phyloP scores from a whole-genome alignment of 352 stramenopile species.

The Globisporangium cylindrosporum region DNA sequence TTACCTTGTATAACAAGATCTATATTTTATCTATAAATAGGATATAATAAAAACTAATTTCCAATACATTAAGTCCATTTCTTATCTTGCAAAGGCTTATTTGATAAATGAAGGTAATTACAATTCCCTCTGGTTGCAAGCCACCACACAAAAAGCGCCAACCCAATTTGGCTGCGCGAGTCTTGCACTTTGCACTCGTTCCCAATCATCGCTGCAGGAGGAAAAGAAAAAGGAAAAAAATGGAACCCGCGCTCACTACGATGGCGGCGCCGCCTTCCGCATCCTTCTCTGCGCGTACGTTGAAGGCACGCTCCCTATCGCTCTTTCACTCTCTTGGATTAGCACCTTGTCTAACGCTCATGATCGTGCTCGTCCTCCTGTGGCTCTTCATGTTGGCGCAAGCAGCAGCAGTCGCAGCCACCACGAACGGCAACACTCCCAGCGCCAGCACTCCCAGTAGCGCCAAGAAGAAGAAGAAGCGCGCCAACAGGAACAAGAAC shows the following conservation, averaged over 20 bases:
- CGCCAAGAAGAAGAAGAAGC: slow-evolving; percentile 18
- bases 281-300: not conserved
- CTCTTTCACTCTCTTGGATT: not conserved
- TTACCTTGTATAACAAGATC: not conserved
- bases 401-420: not conserved
- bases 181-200: not conserved
- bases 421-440: not conserved
- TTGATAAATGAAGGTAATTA: not conserved
- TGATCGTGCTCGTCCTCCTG: slow-evolving; percentile 17
- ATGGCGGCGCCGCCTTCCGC: not conserved
- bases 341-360: not conserved
- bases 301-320: not conserved
- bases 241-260: not conserved
- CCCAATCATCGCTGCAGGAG: not conserved
- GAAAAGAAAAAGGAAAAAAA: not conserved
- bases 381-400: slow-evolving; percentile 4
- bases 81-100: not conserved
- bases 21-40: not conserved
- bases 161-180: not conserved
- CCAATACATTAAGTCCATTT: not conserved
- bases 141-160: not conserved
- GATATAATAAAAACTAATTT: not conserved
- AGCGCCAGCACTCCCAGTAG: not conserved
- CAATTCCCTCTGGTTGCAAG: not conserved
- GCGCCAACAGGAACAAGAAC: slow-evolving; percentile 9